These are phyloP conservation scores for Schoenoplectus triqueter DNA, from an alignment of 202 grass and related monocot species.

Conservation along the genomic window DNA sequence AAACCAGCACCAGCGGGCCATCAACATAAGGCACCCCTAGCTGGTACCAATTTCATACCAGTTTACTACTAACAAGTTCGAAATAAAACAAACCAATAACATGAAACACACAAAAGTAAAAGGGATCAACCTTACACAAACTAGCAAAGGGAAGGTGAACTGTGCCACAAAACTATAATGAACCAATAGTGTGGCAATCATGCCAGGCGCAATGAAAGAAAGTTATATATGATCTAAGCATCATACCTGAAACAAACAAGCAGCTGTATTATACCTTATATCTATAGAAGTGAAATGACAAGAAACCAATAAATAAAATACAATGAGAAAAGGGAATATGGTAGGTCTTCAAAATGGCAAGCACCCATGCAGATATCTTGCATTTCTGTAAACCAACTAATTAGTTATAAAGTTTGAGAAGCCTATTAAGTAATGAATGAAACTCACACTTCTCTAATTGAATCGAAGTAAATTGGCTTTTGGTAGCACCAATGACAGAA, in stretches of 20 bases:
- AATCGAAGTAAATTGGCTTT: slow-evolving; percentile 81
- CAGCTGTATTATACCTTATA: slow-evolving; percentile 40
- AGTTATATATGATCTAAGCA: slow-evolving; percentile 98
- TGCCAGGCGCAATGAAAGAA: slow-evolving; percentile 89
- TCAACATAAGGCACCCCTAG: too few relatives aligned
- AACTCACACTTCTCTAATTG: slow-evolving; percentile 91
- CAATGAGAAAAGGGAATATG: background rate
- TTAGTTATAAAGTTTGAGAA: background rate
- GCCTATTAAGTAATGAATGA: background rate
- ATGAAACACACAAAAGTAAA: too few relatives aligned
- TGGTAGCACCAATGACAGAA: slow-evolving; percentile 70
- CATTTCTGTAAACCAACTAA: background rate
- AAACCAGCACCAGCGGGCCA: too few relatives aligned
- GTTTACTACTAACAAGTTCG: too few relatives aligned
- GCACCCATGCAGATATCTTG: background rate
- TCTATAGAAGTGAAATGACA: background rate
- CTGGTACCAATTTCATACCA: too few relatives aligned
- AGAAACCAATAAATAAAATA: background rate
- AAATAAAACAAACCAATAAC: too few relatives aligned
- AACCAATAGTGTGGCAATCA: slow-evolving; percentile 39
- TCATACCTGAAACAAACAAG: slow-evolving; percentile 82
- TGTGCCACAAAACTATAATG: background rate
- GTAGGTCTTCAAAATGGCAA: background rate
- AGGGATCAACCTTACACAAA: too few relatives aligned
- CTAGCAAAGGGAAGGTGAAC: background rate